Evolutionary conservation across 78 protist species (phyloP).

Genomic region (Polysphondylium violaceum): DNA sequence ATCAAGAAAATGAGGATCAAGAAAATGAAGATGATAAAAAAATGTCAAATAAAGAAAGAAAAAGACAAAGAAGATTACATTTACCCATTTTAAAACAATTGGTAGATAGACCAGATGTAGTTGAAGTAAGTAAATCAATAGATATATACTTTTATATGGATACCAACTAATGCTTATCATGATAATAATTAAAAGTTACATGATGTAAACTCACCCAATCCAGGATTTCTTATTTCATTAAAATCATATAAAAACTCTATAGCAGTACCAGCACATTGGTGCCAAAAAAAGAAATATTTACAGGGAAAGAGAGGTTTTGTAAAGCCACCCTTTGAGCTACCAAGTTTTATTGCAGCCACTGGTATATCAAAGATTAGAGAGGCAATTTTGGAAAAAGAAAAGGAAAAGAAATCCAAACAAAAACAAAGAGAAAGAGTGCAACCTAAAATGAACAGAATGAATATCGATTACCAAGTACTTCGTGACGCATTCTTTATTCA

Average conservation of each 20-base stretch:
- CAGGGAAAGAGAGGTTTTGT: conserved; percentile 96
- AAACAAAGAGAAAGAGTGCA: conserved; percentile 87
- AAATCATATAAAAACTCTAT: conserved; percentile 94
- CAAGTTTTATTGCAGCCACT: conserved; percentile 97
- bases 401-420: conserved; percentile 70
- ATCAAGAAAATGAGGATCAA: conserved; percentile 10
- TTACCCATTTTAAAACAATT: conserved; percentile 95
- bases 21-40: conserved; percentile 52
- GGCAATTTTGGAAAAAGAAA: conserved; percentile 81
- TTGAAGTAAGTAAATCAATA: conserved; percentile 67
- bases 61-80: conserved; percentile 70
- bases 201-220: conserved; percentile 96
- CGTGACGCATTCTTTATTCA: conserved; percentile 98
- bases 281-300: conserved; percentile 96
- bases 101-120: conserved; percentile 90
- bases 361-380: conserved; percentile 96
- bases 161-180: conserved; percentile 5
- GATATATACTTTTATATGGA: background rate
- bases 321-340: conserved; percentile 94
- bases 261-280: conserved; percentile 99
- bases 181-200: conserved; percentile 66
- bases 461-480: conserved; percentile 95
- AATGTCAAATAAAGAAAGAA: conserved; percentile 81
- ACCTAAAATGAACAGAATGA: conserved; percentile 92
- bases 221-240: conserved; percentile 92